Evolutionary conservation across 2,329 filamentous ascomycete genomes (phyloP), one percentile per base, ranked within the genome.

Genomic region (Ceratocystis ficicola): DNA sequence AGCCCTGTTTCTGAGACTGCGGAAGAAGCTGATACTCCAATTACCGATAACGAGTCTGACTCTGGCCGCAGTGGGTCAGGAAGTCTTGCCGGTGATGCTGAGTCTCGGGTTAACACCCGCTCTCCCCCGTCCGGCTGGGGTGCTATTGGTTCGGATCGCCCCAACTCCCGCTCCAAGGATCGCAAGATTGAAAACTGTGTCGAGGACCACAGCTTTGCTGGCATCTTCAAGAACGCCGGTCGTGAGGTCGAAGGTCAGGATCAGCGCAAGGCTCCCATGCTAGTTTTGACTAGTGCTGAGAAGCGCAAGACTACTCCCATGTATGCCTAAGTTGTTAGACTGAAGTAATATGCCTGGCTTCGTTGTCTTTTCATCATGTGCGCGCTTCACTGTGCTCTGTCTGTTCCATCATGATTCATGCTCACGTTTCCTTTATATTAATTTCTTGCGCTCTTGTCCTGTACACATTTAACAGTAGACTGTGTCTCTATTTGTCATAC

Each of bases 141-240:
- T 68, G 91, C 90, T 62, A 95, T 95, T 72, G 90, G 90, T 65
- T 94, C 89, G 1, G 89, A 95, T 76, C 86, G 90, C 68, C 92
- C 92, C 70, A 85, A 79, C 70, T 86, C 85, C 25, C 81, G 83
- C 44, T 65, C 63, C 20, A 65, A 65, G 59, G 81, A 89, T 75
- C 89, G 86, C 78, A 78, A 76, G 75, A 63, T 65, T 28, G 80
- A 82, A 70, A 52, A 61, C 36, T 28, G n/a, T 36, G 75, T 78
- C 75, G 73, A 81, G 79, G 76, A 73, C 68, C 75, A 84, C 68
- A 89, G 85, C 73, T 87, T 86, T 72, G 84, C 84, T 67, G 83
- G 83, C 65, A 80, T 86, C 30, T 85, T 86, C 73, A 86, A 86
- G 79, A 82, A 84, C 66, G 79, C 78, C 68, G 75, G 80, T 73